A percentile compares a stretch with the other conserved stretches of the same genome.
phyloP scores from a whole-genome alignment of 768 basidiomycete genomes.

The Candolleomyces eurysporus region DNA sequence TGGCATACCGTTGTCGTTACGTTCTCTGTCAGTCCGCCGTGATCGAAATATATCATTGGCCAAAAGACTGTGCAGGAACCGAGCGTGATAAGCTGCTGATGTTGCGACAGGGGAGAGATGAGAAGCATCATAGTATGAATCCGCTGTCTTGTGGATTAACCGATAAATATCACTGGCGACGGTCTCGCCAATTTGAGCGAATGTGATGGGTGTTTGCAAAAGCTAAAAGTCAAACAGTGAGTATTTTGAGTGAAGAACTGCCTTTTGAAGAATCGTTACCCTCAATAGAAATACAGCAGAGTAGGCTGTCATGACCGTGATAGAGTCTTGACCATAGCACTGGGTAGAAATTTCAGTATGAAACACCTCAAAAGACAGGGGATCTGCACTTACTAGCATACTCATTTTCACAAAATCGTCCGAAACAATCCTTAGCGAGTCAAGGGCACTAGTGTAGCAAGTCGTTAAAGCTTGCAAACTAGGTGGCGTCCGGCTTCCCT shows the following conservation, averaged over 20 bases:
- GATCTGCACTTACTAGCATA: constrained; percentile 56
- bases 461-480: constrained; percentile 67
- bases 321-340: constrained; percentile 84
- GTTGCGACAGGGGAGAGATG: constrained; percentile 57
- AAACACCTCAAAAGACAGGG: not conserved
- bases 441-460: constrained; percentile 74
- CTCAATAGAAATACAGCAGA: constrained; percentile 77
- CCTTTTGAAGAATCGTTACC: constrained; percentile 36
- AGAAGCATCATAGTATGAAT: constrained; percentile 76
- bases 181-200: constrained; percentile 56
- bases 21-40: constrained; percentile 41
- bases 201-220: constrained; percentile 60
- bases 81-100: constrained; percentile 73
- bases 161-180: constrained; percentile 64
- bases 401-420: constrained; percentile 71
- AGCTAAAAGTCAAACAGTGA: constrained; percentile 42
- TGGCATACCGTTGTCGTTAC: constrained; percentile 37
- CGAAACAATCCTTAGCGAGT: constrained; percentile 67
- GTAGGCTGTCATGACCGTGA: constrained; percentile 85
- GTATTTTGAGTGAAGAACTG: not conserved
- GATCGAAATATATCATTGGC: constrained; percentile 59
- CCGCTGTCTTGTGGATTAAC: constrained; percentile 67
- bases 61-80: constrained; percentile 73
- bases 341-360: constrained; percentile 25
- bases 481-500: constrained; percentile 58